Conservation (phyloP, 176 grass and related monocot species). For the Urochloa ruziziensis region DNA sequence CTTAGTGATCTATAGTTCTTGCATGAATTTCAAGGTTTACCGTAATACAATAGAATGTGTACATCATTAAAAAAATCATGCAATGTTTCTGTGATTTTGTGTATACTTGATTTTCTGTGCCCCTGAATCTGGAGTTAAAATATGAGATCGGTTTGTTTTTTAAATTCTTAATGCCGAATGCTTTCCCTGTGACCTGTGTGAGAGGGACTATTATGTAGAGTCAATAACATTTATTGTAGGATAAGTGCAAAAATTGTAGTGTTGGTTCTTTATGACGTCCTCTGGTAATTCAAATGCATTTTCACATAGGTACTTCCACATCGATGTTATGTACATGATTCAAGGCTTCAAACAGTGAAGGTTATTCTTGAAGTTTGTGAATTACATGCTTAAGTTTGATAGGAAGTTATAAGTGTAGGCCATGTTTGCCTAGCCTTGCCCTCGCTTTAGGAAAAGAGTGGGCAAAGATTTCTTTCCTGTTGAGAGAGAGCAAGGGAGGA, state of each 20-base stretch:
- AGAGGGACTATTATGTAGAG: neutral
- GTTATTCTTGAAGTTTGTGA: constrained; percentile 6
- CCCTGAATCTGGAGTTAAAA: neutral
- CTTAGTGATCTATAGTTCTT: neutral
- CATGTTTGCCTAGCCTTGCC: neutral
- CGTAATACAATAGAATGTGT: neutral
- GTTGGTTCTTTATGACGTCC: neutral
- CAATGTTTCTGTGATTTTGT: neutral
- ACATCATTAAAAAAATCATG: neutral
- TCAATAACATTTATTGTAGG: neutral
- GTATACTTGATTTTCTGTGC: neutral
- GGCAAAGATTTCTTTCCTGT: neutral
- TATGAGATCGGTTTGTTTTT: neutral
- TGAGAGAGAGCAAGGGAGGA: neutral
- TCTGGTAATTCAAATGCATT: neutral
- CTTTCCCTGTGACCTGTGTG: neutral
- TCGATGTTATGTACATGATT: neutral
- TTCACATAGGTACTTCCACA: neutral
- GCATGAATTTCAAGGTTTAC: neutral
- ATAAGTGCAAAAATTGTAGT: neutral
- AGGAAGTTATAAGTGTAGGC: neutral
- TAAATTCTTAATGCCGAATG: neutral
- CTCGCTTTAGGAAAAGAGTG: neutral
- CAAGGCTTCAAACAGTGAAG: neutral
- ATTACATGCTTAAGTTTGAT: constrained; percentile 5